Base-by-base conservation (phyloP, 768 basidiomycete species). In the Paxillus ammoniavirescens region DNA sequence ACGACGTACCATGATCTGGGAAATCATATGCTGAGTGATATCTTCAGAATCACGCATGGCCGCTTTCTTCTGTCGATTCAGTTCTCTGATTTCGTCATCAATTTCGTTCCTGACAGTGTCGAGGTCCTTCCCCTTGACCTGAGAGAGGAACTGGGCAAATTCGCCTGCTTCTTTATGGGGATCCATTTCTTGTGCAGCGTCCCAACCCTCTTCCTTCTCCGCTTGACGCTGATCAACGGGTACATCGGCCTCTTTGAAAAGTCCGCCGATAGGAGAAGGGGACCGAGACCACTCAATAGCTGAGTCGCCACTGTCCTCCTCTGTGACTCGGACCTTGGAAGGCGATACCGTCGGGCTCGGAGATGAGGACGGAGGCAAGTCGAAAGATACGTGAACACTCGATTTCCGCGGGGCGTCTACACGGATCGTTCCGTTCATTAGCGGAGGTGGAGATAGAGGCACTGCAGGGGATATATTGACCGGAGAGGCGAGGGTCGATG, bases 11-110 rank as follows among this genome's bases (percentile, higher is more conserved):
- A 86, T 86, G 53, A 82, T 84, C 68, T 98, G 97, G 5, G 84
- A 77, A 49, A 96, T 80, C 94, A 96, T 98, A 60, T 96, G 91
- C 66, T 92, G 89, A 3, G 93, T 94, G 58, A 98, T 83, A 64
- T 98, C 93, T 64, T 98, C 97, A 2, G 93, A 89, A 72, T 98
- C 95, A 10, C 95, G 79, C 83, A 94, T 85, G 18, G 93, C 93
- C 30, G 84, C 83, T 68, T 92, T 95, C 66, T 83, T 82, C 72
- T 95, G 89, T 69, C 84, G 78, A 66, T 94, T 86, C 41, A 99
- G 73, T 10, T 78, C 75, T 57, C 78, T 78, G 55, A 99, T 93
- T 69, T 99, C 97, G 44, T 89, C 87, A 66, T 97, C 92, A 42
- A 98, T 94, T 70, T 98, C 97, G 49, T 79, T 78, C 52, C 87